Evolutionary conservation across 108 stramenopile species (phyloP), one percentile per base, ranked within the genome.

Genomic region (Nitzschia inconspicua): DNA sequence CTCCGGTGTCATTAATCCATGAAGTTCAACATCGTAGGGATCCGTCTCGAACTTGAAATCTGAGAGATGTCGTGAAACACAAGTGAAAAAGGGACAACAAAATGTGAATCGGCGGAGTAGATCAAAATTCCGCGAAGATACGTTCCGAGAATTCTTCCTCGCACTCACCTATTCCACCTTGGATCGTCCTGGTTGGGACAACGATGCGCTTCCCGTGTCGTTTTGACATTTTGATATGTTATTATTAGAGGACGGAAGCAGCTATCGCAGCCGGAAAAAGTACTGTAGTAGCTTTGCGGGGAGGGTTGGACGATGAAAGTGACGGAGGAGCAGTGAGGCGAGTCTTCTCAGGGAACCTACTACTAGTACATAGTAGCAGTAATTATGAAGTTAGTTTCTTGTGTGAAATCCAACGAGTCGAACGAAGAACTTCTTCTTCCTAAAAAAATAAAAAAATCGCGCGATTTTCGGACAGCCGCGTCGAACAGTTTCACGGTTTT

Each of bases 21-120:
- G 72, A 28, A 84, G 48, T 0, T 60, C 3, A 19, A 73, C 32
- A 3, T 57, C 43, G 63, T 66, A 70, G 2, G 77, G 73, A 66
- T 79, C 72, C 3, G 63, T 42, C 16, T 79, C 77, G 34, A 79
- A 79, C 52, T 79, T 79, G 42, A 62, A 40, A 46, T 68, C 48
- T 49, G 48, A 11, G n/a, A n/a, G n/a, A n/a, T n/a, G n/a, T n/a
- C n/a, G n/a, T n/a, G n/a, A n/a, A n/a, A n/a, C n/a, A n/a, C n/a
- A n/a, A n/a, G n/a, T n/a, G n/a, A n/a, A n/a, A n/a, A n/a, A n/a
- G n/a, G n/a, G n/a, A n/a, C n/a, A n/a, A n/a, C n/a, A n/a, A n/a
- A n/a, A n/a, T n/a, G n/a, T n/a, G n/a, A n/a, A n/a, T n/a, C n/a
- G n/a, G n/a, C n/a, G n/a, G n/a, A n/a, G n/a, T n/a, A n/a, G n/a